Evolutionary conservation across 2,329 filamentous ascomycete species (phyloP), one percentile per base, ranked within the genome.

Genomic region (Dothistroma pini): DNA sequence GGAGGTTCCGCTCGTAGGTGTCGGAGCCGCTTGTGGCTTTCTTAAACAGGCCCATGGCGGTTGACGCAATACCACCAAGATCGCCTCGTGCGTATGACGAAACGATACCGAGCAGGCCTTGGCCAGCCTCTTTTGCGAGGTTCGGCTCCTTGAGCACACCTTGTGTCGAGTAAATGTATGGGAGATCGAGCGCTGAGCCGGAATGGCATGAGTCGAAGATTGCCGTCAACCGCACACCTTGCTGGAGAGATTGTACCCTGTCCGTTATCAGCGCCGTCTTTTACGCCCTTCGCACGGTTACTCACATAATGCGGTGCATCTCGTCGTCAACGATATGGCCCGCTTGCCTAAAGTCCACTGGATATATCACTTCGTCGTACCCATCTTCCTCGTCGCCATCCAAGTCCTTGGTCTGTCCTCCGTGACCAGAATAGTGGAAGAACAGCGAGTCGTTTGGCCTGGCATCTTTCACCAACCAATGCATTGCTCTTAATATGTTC

Each of bases 391-490:
- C 89, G 69, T 93, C 89, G 31, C 89, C 89, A 68, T 92, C 89
- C 41, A 89, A 77, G 74, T 93, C 90, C 69, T 88, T 85, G 1
- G 89, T 90, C 75, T 93, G 89, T n/a, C 90, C 90, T 62, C 90
- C 89, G 72, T 93, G 89, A 9, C 89, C 92, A 44, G 93, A 96
- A 75, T 96, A 97, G 78, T 97, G 93, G 80, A 97, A 97, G 79
- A 97, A 97, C 7, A 97, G 83, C 4, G 93, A 96, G 74, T 97
- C 93, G 73, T 97, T 96, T 0, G 92, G 90, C 60, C 85, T 85
- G 4, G 93, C 93, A 72, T 96, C 93, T 78, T 96, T 96, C 60
- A 97, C 91, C 21, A 97, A 80, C 93, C 93, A 97, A 75, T 97
- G 93, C 93, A 97, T 97, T 32, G 93, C 93, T 57, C 93, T 86